phyloP scores from a whole-genome alignment of 129 eudicot species.

The Chrysanthemum seticuspe region DNA sequence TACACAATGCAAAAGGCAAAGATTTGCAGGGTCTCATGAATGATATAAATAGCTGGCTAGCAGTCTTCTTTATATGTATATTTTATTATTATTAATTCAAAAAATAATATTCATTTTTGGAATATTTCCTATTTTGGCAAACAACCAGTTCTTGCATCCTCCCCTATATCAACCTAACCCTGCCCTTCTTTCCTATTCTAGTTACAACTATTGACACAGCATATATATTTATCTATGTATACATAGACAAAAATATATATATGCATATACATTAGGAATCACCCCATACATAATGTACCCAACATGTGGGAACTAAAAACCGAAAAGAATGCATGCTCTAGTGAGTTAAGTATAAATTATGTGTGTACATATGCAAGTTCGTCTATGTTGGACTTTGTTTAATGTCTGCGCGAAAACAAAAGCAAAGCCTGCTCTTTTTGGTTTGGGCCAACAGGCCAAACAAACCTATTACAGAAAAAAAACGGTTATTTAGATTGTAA shows the following conservation, averaged over 20 bases:
- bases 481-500: too few species aligned
- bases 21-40: conserved; percentile 48
- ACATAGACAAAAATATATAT: not conserved
- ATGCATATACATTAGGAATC: not conserved
- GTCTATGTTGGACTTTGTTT: not conserved
- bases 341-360: not conserved
- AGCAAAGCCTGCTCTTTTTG: too few species aligned
- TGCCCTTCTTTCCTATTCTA: conserved; percentile 33
- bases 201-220: conserved; percentile 23
- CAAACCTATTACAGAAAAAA: too few species aligned
- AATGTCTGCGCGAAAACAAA: too few species aligned
- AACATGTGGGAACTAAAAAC: not conserved
- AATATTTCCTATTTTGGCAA: conserved; percentile 52
- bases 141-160: conserved; percentile 43
- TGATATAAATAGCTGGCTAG: conserved; percentile 71
- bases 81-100: not conserved
- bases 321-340: too few species aligned
- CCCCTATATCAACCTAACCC: not conserved
- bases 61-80: conserved; percentile 30
- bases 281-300: not conserved
- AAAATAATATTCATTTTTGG: conserved; percentile 21
- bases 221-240: not conserved
- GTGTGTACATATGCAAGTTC: not conserved
- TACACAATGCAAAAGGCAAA: conserved; percentile 38
- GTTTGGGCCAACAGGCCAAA: too few species aligned